phyloP scores from a whole-genome alignment of 331 rosid species.

The Saraca asoca region DNA sequence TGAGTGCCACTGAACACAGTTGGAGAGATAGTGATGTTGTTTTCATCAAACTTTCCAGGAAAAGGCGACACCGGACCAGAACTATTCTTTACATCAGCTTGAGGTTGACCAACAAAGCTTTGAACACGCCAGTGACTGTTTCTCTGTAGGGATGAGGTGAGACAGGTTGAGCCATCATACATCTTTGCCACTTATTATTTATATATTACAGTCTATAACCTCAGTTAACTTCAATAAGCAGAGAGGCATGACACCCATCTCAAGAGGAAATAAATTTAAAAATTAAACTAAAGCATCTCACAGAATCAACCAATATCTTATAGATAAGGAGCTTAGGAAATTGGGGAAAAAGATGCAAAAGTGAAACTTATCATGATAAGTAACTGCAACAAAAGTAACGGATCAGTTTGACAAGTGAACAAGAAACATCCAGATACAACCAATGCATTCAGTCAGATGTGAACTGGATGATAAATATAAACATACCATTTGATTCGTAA shows the following conservation, averaged over 20 bases:
- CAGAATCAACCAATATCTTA: background rate
- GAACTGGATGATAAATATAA: conserved; percentile 18
- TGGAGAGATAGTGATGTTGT: conserved; percentile 59
- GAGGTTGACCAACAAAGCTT: conserved; percentile 69
- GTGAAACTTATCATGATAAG: background rate
- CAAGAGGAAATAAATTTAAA: background rate
- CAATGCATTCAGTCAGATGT: background rate
- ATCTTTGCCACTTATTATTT: conserved; percentile 2
- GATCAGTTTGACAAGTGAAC: conserved; percentile 25
- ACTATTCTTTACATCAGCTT: conserved; percentile 61
- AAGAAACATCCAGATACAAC: conserved; percentile 10
- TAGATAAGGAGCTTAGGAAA: background rate
- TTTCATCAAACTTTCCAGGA: conserved; percentile 85
- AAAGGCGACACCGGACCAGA: conserved; percentile 62
- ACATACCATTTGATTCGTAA: conserved; percentile 4
- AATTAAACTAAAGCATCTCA: background rate
- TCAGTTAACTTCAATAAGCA: background rate
- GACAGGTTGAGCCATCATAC: conserved; percentile 18
- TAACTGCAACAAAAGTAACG: conserved; percentile 3
- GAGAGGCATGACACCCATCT: background rate
- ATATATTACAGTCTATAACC: conserved; percentile 21
- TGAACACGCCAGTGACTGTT: conserved; percentile 97
- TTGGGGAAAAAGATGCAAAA: conserved; percentile 7
- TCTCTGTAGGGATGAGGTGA: conserved; percentile 60
- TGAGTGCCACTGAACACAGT: conserved; percentile 56